phyloP scores from a whole-genome alignment of 441 rosid genomes.

The Codiaeum variegatum region DNA sequence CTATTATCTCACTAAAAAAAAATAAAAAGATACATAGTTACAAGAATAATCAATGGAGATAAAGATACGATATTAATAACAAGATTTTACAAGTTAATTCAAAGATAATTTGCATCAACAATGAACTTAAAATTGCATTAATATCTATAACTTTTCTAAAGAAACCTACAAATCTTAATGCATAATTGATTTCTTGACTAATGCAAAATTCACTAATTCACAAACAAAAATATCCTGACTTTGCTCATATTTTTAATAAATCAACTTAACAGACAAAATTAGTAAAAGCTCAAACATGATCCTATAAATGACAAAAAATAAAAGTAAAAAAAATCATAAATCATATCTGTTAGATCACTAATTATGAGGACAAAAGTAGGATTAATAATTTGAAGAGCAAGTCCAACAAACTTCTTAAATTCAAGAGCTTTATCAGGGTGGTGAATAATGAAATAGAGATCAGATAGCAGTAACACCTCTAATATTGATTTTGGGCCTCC shows the following conservation, averaged over 20 bases:
- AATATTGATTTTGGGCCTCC: conserved; percentile 65
- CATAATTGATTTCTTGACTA: not conserved
- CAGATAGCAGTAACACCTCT: conserved; percentile 90
- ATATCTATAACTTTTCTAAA: not conserved
- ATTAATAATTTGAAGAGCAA: conserved; percentile 67
- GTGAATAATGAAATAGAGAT: conserved; percentile 94
- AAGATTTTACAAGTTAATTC: not conserved
- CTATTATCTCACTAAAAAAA: not conserved
- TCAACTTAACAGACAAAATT: not conserved
- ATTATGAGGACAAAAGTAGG: conserved; percentile 87
- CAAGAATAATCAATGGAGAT: not conserved
- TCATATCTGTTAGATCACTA: conserved; percentile 86
- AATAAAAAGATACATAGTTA: not conserved
- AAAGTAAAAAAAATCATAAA: not conserved
- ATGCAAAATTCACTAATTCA: not conserved
- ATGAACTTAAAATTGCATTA: not conserved
- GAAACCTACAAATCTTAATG: not conserved
- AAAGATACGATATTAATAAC: not conserved
- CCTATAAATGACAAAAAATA: no score
- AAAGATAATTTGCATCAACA: not conserved
- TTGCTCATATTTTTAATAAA: not conserved
- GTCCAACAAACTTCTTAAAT: conserved; percentile 50
- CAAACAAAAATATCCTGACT: not conserved
- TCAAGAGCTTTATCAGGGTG: conserved; percentile 76
- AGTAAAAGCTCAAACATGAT: not conserved